Base-by-base conservation (phyloP, 257 asterid genomes). In the Ocimum tenuiflorum region DNA sequence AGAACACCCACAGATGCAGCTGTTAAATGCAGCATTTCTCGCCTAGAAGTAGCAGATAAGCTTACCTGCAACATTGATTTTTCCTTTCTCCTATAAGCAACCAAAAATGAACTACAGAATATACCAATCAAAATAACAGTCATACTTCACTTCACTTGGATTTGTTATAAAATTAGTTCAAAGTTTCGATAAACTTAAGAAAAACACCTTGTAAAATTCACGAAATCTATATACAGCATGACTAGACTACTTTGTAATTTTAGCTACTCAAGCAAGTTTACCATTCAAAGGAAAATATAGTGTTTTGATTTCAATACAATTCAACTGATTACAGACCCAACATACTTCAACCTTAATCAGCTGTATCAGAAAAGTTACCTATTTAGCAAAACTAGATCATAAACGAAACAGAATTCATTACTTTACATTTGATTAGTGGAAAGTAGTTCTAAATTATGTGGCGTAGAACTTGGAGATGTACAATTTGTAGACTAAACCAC, bases 21-120 rank as follows among this genome's bases (percentile, higher is more conserved):
- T 23, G 86, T 47, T 69, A 80, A 64, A 6, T 72, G 74, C 80
- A 86, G 61, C 60, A 81, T 74, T 61, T 74, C 86, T 63, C 90
- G 73, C 27, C 94, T 65, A n/a, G 85, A 82, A 41, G 71, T 70
- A 41, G 43, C 8, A 8, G 67, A 9, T 14, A 35, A 9, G 29
- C 70, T 70, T 50, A 73, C 81, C 53, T 73, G 80, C 63, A 22
- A 12, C 14, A 6, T 0, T 1, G 64, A 31, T 33, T 52, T 71
- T 54, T 71, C 50, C 77, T 52, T 55, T 81, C 60, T 63, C 76
- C 94, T 83, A 67, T 6, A 73, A 39, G 36, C 55, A 61, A 47
- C 43, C 45, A 39, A 57, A 11, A n/a, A 54, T 54, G 8, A 8
- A 31, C 8, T 12, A 1, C 45, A 31, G 10, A 31, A 17, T 2